These are phyloP conservation scores for Moringa oleifera DNA, from an alignment of 345 rosid genomes.

Conservation along the genomic window DNA sequence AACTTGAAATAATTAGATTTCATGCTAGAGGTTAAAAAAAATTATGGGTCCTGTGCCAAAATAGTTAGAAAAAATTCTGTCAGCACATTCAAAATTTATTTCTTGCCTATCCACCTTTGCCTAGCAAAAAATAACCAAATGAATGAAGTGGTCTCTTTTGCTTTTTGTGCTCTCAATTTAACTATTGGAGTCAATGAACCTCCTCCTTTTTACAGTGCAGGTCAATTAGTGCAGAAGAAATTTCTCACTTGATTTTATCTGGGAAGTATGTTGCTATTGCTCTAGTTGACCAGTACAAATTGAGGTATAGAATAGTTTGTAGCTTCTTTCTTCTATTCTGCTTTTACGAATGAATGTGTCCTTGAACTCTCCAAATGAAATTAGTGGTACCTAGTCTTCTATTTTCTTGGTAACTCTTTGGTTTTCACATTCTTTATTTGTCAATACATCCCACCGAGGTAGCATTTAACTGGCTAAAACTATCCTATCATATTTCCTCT, in stretches of 20 bases:
- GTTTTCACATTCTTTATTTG: no score
- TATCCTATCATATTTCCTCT: not conserved
- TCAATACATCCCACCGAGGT: not conserved
- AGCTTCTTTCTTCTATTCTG: not conserved
- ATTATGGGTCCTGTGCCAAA: not conserved
- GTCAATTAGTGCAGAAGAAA: conserved; percentile 60
- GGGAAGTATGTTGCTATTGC: conserved; percentile 87
- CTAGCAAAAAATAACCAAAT: no score
- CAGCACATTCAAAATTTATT: no score
- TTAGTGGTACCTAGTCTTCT: no score
- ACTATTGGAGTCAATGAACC: conserved; percentile 26
- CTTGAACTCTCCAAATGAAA: not conserved
- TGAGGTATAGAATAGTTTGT: conserved; percentile 45
- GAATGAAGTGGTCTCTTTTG: not conserved
- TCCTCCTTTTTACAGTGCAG: conserved; percentile 73
- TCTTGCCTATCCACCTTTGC: no score
- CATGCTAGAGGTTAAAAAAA: no score
- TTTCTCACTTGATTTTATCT: conserved; percentile 63
- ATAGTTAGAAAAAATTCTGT: not conserved
- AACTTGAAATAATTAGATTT: not conserved
- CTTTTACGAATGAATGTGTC: not conserved
- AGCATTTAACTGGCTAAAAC: not conserved
- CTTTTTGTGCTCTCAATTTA: not conserved
- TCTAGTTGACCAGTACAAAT: conserved; percentile 82
- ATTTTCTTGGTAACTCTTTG: no score